These are phyloP conservation scores for Aspergillus tubingensis DNA, from an alignment of 2,329 filamentous ascomycete species.

Conservation along the genomic window DNA sequence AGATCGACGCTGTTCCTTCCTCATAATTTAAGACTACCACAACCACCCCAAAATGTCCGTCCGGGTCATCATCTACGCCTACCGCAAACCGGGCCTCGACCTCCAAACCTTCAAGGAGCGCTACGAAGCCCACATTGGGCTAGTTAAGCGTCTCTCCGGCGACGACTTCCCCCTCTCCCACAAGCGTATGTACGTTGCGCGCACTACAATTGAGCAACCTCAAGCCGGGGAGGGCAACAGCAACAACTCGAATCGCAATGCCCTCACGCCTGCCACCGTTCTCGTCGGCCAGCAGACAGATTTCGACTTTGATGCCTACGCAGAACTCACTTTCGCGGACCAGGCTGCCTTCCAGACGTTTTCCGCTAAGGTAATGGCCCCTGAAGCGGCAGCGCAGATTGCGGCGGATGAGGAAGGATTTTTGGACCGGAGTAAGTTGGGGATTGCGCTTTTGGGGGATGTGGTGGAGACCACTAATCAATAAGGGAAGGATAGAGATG, in stretches of 20 bases:
- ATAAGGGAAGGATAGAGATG: no score
- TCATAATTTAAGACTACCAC: no score
- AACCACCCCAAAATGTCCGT: background rate
- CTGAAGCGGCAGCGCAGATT: conserved; percentile 21
- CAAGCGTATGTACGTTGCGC: conserved; percentile 23
- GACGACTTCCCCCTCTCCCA: conserved; percentile 24
- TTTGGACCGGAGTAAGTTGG: conserved; percentile 17
- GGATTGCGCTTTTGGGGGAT: background rate
- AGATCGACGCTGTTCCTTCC: no score
- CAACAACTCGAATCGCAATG: conserved; percentile 10
- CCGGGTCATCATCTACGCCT: background rate
- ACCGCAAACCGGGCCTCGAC: conserved; percentile 25
- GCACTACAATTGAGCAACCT: conserved; percentile 6
- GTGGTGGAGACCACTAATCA: background rate
- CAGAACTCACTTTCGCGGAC: conserved; percentile 23
- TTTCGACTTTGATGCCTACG: conserved; percentile 24
- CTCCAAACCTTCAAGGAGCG: conserved; percentile 23
- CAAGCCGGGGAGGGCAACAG: conserved; percentile 4
- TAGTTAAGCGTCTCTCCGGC: conserved; percentile 22
- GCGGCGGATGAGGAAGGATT: conserved; percentile 27
- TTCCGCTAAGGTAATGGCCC: conserved; percentile 14
- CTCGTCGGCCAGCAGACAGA: conserved; percentile 21
- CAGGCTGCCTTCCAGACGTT: conserved; percentile 20
- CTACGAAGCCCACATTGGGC: conserved; percentile 24
- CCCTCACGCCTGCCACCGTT: conserved; percentile 20